These are phyloP conservation scores for Groenewaldozyma tartarivorans DNA, from an alignment of 805 yeast genomes.

Conservation along the genomic window DNA sequence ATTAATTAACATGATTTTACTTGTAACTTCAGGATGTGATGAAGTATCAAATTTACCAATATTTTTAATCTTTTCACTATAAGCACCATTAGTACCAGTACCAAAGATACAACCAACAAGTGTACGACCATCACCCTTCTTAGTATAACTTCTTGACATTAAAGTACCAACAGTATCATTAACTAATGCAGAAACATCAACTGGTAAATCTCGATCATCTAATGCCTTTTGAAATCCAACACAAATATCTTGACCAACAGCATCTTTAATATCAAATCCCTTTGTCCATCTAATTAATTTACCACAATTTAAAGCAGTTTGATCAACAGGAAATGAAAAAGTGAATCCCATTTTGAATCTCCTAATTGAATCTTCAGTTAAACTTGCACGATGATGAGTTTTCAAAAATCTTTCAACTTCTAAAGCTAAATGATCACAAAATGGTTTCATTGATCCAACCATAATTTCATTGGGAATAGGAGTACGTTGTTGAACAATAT, in stretches of 20 bases:
- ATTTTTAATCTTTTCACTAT: slow-evolving; percentile 64
- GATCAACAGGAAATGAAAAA: slow-evolving; percentile 87
- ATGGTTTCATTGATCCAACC: slow-evolving; percentile 51
- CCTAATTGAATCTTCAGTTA: slow-evolving; percentile 15
- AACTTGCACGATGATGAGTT: slow-evolving; percentile 49
- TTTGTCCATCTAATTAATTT: slow-evolving; percentile 91
- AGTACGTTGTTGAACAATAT: slow-evolving; percentile 63
- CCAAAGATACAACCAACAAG: slow-evolving; percentile 89
- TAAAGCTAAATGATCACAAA: slow-evolving; percentile 67
- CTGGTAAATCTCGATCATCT: slow-evolving; percentile 47
- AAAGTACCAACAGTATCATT: slow-evolving; percentile 96
- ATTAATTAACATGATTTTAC: slow-evolving; percentile 67
- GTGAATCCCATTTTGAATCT: slow-evolving; percentile 79
- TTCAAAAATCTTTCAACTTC: slow-evolving; percentile 57
- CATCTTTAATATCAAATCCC: slow-evolving; percentile 81
- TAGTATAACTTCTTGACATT: slow-evolving; percentile 73
- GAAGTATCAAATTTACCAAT: slow-evolving; percentile 61
- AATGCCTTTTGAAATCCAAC: slow-evolving; percentile 59
- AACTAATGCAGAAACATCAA: slow-evolving; percentile 72
- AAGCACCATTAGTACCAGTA: slow-evolving; percentile 97
- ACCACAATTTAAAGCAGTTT: slow-evolving; percentile 71
- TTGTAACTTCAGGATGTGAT: slow-evolving; percentile 18
- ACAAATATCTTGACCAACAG: slow-evolving; percentile 79
- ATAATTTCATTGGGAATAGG: slow-evolving; percentile 72
- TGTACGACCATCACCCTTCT: slow-evolving; percentile 57